A percentile compares a stretch with the other conserved stretches of the same genome.
Evolutionary conservation across 202 grass and related monocot species (phyloP).

Genomic region (Miscanthus sacchariflorus): DNA sequence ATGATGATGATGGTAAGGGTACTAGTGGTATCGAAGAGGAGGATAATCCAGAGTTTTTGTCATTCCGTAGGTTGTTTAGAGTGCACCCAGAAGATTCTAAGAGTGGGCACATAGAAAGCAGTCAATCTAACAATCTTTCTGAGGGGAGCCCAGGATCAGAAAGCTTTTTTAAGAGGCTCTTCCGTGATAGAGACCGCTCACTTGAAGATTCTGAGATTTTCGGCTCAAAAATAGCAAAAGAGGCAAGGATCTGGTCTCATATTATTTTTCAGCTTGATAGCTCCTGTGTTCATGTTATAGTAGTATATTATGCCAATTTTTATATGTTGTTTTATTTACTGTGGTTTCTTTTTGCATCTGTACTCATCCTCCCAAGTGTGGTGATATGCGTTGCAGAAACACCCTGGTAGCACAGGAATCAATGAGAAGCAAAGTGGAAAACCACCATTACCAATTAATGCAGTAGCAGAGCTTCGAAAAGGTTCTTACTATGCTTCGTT

Average conservation of each 20-base stretch:
- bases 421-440: slow-evolving; percentile 81
- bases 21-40: slow-evolving; percentile 72
- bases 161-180: slow-evolving; percentile 89
- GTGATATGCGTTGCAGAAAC: slow-evolving; percentile 69
- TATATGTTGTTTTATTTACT: not conserved
- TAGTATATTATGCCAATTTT: slow-evolving; percentile 22
- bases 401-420: slow-evolving; percentile 59
- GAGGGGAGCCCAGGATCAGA: slow-evolving; percentile 97
- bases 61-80: slow-evolving; percentile 94
- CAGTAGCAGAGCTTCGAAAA: slow-evolving; percentile 83
- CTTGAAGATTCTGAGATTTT: slow-evolving; percentile 94
- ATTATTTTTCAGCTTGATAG: slow-evolving; percentile 28
- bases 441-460: slow-evolving; percentile 91
- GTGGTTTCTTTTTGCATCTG: slow-evolving; percentile 12
- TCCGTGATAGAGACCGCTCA: slow-evolving; percentile 88
- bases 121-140: slow-evolving; percentile 56
- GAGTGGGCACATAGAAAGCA: slow-evolving; percentile 57
- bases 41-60: slow-evolving; percentile 87
- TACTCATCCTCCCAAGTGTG: slow-evolving; percentile 36
- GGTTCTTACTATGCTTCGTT: slow-evolving; percentile 96
- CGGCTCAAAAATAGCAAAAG: slow-evolving; percentile 69
- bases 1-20: slow-evolving; percentile 62
- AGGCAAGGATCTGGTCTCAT: slow-evolving; percentile 56
- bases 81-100: slow-evolving; percentile 92
- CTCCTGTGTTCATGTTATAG: slow-evolving; percentile 34